Base-by-base conservation (phyloP, 345 rosid species). In the Eucalyptus lansdowneana region DNA sequence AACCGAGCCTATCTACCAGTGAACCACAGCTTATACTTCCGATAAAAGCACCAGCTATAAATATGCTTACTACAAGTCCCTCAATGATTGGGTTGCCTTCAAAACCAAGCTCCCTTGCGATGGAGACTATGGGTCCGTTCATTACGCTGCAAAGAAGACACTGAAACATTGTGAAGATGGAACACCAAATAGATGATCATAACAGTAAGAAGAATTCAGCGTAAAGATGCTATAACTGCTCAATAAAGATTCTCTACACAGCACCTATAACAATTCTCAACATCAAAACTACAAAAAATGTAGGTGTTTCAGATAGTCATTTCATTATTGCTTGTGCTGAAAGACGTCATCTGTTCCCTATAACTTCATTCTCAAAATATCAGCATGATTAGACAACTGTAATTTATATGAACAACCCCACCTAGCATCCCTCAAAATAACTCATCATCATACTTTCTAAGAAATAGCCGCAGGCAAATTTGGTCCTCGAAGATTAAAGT, bases 31-130 rank as follows among this genome's bases (percentile, higher is more conserved):
- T 87, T 89, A 96, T 47, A 93, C 97, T 95, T 87, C 99, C 99
- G 87, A 96, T 13, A 89, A 96, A 96, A 31, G 97, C 99, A 87
- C 99, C 99, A 3, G 91, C 96, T 85, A 96, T 95, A 87, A 96
- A 96, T 50, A 96, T 94, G 94, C 99, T 96, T 50, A 96, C 97
- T 53, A 96, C 97, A 88, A 96, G 94, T 83, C 99, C 97, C 90
- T 96, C 97, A 31, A 96, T 93, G 89, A 94, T 93, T 19, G 95
- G 86, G 86, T 95, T 92, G 50, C 97, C 97, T 91, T 96, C 96
- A 76, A 96, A 96, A 25, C 96, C 96, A 89, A 96, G 95, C 80
- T 94, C 97, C 80, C 93, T 91, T 31, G 97, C 99, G 81, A 96
- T 91, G 37, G 99, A 96, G 76, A 93, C 91, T 53, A 96, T 93